Evolutionary conservation across 805 yeast species (phyloP), one percentile per base, ranked within the genome.

Genomic region (Nematodospora valgi): DNA sequence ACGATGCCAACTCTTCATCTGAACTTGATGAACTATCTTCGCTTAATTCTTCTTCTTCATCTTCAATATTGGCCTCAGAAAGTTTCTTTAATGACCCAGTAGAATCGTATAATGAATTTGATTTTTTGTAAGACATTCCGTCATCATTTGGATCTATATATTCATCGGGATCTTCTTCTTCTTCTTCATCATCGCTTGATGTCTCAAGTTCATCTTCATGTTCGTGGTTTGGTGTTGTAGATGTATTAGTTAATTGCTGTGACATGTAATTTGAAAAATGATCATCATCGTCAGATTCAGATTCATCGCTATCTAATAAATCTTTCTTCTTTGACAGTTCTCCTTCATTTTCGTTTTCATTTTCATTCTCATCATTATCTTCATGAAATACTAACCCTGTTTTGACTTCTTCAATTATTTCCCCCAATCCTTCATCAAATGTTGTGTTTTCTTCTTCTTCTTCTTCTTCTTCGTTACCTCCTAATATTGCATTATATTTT

Each of bases 401-500:
- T 31, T 59, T 58, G 34, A 54, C 56, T 30, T 62, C 66, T 32
- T 62, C 70, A 20, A 61, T 60, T 13, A 62, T 51, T 34, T 64
- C 70, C 2, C 63, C 68, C 12, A 54, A 39, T 10, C 66, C 64
- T 44, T 64, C 70, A 40, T 56, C 62, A 40, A 55, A 56, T 0
- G 64, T 52, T 27, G 48, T 54, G 14, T 56, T 49, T 13, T 47
- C 49, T 6, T 22, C 37, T 2, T 55, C 59, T 2, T 52, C 60
- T 9, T 72, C 80, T 15, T 70, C 71, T 34, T 68, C 72, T 18
- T 68, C 78, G 15, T 68, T 76, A n/a, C 91, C 94, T 14, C 98
- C 98, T 27, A 93, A 70, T 21, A 91, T 83, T 8, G 96, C 88
- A 58, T 91, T 93, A 60, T 93, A 93, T 62, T 88, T 89, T 55